Evolutionary conservation across 495 filamentous ascomycete genomes (phyloP).

Genomic region (Podospora australis): DNA sequence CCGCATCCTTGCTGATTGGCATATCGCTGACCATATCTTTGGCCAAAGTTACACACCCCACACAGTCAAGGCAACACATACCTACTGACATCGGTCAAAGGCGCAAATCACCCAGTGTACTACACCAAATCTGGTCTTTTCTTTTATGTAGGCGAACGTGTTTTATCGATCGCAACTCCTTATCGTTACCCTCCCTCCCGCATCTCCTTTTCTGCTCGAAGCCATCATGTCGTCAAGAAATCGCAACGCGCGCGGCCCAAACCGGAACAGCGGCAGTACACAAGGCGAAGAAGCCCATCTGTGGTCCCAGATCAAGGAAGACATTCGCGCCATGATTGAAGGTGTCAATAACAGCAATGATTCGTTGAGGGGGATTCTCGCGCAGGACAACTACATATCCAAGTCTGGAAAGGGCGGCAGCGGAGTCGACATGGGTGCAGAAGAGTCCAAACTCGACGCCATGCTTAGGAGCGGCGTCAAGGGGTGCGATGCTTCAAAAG

Average conservation of each 20-base stretch:
- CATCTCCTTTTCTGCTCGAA: not conserved
- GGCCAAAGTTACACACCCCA: no score
- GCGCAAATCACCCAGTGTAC: no score
- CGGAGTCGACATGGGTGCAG: conserved; percentile 20
- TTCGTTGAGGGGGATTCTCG: conserved; percentile 30
- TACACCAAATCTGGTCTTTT: not conserved
- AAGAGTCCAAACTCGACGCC: conserved; percentile 35
- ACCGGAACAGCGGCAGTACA: conserved; percentile 40
- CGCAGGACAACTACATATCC: conserved; percentile 39
- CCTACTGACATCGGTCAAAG: no score
- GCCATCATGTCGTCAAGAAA: conserved; percentile 38
- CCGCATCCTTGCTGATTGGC: no score
- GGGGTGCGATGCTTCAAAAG: conserved; percentile 30
- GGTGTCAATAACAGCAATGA: conserved; percentile 38
- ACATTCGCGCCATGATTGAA: conserved; percentile 32
- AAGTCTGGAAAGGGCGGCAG: conserved; percentile 15
- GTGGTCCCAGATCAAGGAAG: conserved; percentile 41
- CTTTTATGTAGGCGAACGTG: not conserved
- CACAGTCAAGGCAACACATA: no score
- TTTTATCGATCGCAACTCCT: not conserved
- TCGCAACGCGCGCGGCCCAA: conserved; percentile 39
- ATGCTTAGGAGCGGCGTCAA: conserved; percentile 38
- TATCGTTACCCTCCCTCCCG: not conserved
- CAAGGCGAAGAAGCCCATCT: conserved; percentile 42
- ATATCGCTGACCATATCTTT: no score